These are phyloP conservation scores for Chlorophyllum brunneum DNA, from an alignment of 768 basidiomycete species.

Conservation along the genomic window DNA sequence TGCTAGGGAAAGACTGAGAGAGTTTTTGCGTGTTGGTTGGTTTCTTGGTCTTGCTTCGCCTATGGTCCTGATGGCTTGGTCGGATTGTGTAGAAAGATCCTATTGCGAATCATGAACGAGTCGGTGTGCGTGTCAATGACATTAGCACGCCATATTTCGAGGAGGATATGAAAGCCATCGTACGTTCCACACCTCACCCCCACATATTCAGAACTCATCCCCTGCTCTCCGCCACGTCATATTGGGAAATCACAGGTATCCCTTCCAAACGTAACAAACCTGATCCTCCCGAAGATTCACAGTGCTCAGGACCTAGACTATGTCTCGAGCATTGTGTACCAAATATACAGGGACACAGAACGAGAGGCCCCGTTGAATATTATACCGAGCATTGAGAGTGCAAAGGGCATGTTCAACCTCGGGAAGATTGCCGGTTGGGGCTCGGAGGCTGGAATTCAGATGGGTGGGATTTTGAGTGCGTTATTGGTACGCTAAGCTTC, in stretches of 20 bases:
- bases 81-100: slow-evolving; percentile 17
- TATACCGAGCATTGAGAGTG: slow-evolving; percentile 85
- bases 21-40: slow-evolving; percentile 51
- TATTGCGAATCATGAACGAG: slow-evolving; percentile 41
- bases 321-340: slow-evolving; percentile 47
- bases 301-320: slow-evolving; percentile 59
- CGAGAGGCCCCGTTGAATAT: slow-evolving; percentile 43
- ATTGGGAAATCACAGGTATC: slow-evolving; percentile 17
- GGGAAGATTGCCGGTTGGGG: slow-evolving; percentile 71
- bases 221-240: neutral
- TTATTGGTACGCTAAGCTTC: slow-evolving; percentile 49
- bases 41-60: neutral
- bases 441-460: slow-evolving; percentile 39
- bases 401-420: slow-evolving; percentile 62
- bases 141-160: slow-evolving; percentile 62
- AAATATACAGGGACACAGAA: slow-evolving; percentile 24
- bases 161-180: slow-evolving; percentile 60
- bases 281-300: slow-evolving; percentile 87
- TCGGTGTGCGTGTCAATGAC: slow-evolving; percentile 72
- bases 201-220: neutral
- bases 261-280: slow-evolving; percentile 46
- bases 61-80: neutral
- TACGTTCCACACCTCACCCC: slow-evolving; percentile 22
- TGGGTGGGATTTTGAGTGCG: slow-evolving; percentile 55
- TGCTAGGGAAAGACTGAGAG: slow-evolving; percentile 50